Percentiles rank a stretch among this genome's conserved stretches.
phyloP scores from a whole-genome alignment of 768 basidiomycete genomes.

The Pilatotrama ljubarskyi region DNA sequence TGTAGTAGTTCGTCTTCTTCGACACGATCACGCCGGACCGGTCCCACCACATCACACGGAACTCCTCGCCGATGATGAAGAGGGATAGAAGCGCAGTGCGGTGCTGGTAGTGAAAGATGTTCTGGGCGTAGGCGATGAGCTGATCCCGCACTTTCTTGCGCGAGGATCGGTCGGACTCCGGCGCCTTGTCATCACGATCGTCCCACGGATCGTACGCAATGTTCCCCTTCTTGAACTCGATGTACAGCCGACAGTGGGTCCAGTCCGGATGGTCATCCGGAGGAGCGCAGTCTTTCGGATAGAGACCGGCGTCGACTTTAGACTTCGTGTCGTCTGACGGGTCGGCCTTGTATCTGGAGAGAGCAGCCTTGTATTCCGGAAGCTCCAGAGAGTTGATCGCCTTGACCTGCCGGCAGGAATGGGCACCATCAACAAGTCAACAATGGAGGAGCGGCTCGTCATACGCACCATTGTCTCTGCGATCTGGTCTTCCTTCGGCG shows the following conservation, averaged over 20 bases:
- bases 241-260: not conserved
- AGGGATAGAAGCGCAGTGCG: not conserved
- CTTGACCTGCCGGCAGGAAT: no score
- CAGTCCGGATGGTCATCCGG: not conserved
- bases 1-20: not conserved
- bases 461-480: no score
- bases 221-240: not conserved
- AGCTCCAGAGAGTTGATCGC: no score
- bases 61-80: not conserved
- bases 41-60: slow-evolving; percentile 3
- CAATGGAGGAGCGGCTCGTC: no score
- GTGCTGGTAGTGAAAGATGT: not conserved
- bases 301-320: no score
- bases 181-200: not conserved
- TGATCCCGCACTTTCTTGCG: not conserved
- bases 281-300: no score
- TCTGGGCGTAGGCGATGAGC: not conserved
- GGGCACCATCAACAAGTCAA: no score
- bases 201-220: not conserved
- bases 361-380: no score
- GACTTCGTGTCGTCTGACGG: no score
- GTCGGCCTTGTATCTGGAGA: no score
- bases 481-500: no score
- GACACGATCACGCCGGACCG: not conserved
- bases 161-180: not conserved